Percentiles rank a stretch among this genome's conserved stretches.
phyloP scores from a whole-genome alignment of 2,329 filamentous ascomycete genomes.

The Neoscytalidium dimidiatum region DNA sequence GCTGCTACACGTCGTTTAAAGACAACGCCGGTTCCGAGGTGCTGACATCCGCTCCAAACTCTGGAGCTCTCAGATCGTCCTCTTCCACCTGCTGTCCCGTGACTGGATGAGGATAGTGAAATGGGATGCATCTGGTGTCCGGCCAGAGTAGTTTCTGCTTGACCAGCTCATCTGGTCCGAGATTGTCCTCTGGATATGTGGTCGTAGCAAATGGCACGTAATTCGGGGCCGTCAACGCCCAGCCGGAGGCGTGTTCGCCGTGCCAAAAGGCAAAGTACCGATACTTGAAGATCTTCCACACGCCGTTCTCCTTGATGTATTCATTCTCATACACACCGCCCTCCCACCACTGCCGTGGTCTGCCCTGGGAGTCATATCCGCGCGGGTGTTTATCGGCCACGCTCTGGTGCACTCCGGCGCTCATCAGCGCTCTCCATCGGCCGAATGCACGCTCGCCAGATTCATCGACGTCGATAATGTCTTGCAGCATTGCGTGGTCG shows the following conservation, averaged over 20 bases:
- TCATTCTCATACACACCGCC: slow-evolving; percentile 62
- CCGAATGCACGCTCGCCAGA: slow-evolving; percentile 52
- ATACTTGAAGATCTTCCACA: slow-evolving; percentile 57
- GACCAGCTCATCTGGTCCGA: slow-evolving; percentile 55
- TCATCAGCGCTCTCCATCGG: slow-evolving; percentile 59
- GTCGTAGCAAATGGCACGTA: slow-evolving; percentile 54
- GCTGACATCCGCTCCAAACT: slow-evolving; percentile 45
- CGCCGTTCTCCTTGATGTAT: slow-evolving; percentile 58
- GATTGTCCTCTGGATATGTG: slow-evolving; percentile 53
- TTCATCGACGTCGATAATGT: slow-evolving; percentile 54
- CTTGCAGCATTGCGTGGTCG: slow-evolving; percentile 61
- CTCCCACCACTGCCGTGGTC: slow-evolving; percentile 56
- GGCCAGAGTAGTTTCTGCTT: slow-evolving; percentile 60
- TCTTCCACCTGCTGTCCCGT: slow-evolving; percentile 48
- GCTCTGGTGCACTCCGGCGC: slow-evolving; percentile 55
- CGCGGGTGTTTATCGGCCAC: slow-evolving; percentile 54
- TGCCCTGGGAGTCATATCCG: slow-evolving; percentile 40
- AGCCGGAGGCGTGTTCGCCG: slow-evolving; percentile 53
- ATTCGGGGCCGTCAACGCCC: slow-evolving; percentile 56
- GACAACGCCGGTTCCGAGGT: slow-evolving; percentile 47
- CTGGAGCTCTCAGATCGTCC: slow-evolving; percentile 53
- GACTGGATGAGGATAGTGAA: slow-evolving; percentile 56
- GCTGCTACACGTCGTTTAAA: slow-evolving; percentile 31
- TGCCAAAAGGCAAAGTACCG: slow-evolving; percentile 63
- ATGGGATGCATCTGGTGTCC: slow-evolving; percentile 56